Conservation (phyloP, 306 rosid genomes). For the Astragalus glycyphyllos region DNA sequence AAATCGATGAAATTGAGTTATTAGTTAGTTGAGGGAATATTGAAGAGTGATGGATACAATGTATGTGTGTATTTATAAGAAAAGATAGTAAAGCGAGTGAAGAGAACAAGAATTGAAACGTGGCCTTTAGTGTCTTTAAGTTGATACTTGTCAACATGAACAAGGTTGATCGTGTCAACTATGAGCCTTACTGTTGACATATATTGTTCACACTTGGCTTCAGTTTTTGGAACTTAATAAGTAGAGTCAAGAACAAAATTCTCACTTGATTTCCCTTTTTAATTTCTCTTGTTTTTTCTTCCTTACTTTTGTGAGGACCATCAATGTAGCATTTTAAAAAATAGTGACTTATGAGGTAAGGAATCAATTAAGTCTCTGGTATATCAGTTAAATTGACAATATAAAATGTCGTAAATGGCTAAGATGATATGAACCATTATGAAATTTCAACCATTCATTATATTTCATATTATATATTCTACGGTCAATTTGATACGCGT, state of each 20-base stretch:
- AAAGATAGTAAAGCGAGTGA: neutral
- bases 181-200: slow-evolving; percentile 54
- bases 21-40: neutral
- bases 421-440: too few relatives aligned
- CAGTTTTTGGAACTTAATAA: slow-evolving; percentile 44
- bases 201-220: slow-evolving; percentile 77
- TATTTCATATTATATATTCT: too few relatives aligned
- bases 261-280: slow-evolving; percentile 9
- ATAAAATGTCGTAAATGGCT: too few relatives aligned
- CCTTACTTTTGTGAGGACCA: slow-evolving; percentile 28
- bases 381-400: too few relatives aligned
- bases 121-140: slow-evolving; percentile 54
- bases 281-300: neutral
- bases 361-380: too few relatives aligned
- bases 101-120: slow-evolving; percentile 60
- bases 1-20: too few relatives aligned
- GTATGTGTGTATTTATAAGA: slow-evolving; percentile 45
- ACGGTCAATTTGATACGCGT: too few relatives aligned
- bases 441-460: too few relatives aligned
- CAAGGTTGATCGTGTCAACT: slow-evolving; percentile 75
- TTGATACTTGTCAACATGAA: slow-evolving; percentile 78
- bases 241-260: slow-evolving; percentile 45
- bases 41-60: neutral
- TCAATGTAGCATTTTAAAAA: slow-evolving; percentile 20
- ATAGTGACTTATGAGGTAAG: too few relatives aligned